A percentile compares a stretch with the other conserved stretches of the same genome.
Conservation (phyloP, 306 rosid species). For the Canavalia ensiformis region DNA sequence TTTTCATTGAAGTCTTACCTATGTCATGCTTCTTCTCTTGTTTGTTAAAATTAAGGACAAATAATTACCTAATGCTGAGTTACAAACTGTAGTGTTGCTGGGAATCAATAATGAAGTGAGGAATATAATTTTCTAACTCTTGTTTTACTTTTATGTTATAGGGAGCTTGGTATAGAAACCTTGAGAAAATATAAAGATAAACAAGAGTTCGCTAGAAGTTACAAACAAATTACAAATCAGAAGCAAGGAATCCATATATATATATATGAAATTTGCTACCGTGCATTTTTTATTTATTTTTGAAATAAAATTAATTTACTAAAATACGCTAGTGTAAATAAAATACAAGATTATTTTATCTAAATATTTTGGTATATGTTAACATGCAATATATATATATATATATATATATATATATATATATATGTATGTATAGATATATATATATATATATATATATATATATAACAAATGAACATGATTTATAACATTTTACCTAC, state of each 20-base stretch:
- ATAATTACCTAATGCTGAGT: background rate
- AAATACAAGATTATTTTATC: too few species aligned
- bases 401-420: too few species aligned
- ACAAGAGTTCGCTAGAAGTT: conserved; percentile 35
- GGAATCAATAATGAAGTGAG: conserved; percentile 33
- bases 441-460: background rate
- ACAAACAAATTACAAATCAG: background rate
- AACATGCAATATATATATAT: too few species aligned
- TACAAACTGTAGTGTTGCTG: conserved; percentile 24
- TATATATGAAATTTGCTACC: background rate
- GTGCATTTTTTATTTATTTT: too few species aligned
- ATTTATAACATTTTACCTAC: conserved; percentile 1
- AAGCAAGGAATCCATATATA: background rate
- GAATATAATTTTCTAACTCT: conserved; percentile 36
- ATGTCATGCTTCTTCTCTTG: conserved; percentile 22
- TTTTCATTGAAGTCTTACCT: conserved; percentile 13
- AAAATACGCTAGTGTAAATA: too few species aligned
- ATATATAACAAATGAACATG: background rate
- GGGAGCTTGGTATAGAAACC: conserved; percentile 92
- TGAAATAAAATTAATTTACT: too few species aligned
- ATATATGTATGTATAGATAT: too few species aligned
- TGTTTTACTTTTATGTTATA: conserved; percentile 47
- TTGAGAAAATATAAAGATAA: conserved; percentile 75
- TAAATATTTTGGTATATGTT: too few species aligned
- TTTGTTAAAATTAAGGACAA: conserved; percentile 38